Base-by-base conservation (phyloP, 495 filamentous ascomycete genomes). In the Trichoderma orchidacearum region DNA sequence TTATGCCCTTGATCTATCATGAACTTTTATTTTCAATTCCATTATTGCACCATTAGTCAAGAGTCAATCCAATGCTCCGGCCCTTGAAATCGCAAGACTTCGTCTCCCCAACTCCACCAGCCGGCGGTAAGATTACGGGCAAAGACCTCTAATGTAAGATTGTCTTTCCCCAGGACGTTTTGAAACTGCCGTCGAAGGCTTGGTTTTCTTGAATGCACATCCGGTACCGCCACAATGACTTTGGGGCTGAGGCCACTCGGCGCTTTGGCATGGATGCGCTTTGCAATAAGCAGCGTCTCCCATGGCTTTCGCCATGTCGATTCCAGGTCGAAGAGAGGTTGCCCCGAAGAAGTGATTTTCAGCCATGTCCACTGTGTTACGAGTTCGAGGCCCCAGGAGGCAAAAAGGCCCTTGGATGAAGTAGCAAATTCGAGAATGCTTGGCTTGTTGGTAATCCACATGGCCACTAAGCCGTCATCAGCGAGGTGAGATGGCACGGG, bases 341-440 rank as follows among this genome's bases (percentile, higher is more conserved):
- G 77, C 0, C 93, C 93, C 0, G 68, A 51, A 0, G 63, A 64
- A 0, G 93, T 96, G 9, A 82, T 79, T 67, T 98, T 98, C 32
- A 95, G 61, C 93, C 93, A 98, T 0, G 85, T 70, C 92, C 92
- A 97, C 73, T 96, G 90, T 51, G 90, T 91, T 15, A 77, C 67
- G 21, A 84, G 62, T 41, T 76, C 66, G 1, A 96, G 73, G 2
- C 79, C 84, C 74, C 86, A 87, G 36, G 70, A 66, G 7, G 66
- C 67, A 30, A 96, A 84, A 5, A 87, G 51, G 1, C 73, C 75
- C 5, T 57, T 61, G 5, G 73, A 67, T 3, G 73, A 66, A 3
- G 77, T 77, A 1, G 93, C 76, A 31, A 80, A 62, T 9, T 79
- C 73, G 6, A 79, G 68, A 0, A 85, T 71, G 41, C 77, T 77